Percentiles rank a stretch among this genome's conserved stretches.
These are phyloP conservation scores for Candida michaelii DNA, from an alignment of 805 yeast genomes.

Conservation along the genomic window DNA sequence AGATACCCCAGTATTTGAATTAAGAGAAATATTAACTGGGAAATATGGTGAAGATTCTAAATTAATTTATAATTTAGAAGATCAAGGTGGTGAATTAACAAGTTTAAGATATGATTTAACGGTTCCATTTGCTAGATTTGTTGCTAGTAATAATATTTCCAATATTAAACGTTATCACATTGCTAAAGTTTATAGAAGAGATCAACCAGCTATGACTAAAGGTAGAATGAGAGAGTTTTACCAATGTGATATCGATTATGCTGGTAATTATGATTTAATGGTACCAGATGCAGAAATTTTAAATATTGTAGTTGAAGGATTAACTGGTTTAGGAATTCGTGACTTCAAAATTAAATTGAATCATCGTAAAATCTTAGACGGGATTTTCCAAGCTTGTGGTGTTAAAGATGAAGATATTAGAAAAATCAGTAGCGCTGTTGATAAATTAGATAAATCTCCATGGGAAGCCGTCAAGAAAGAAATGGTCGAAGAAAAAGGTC, in stretches of 20 bases:
- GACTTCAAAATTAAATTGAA: conserved; percentile 92
- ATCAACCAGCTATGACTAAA: conserved; percentile 99
- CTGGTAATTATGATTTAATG: conserved; percentile 91
- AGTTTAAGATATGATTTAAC: conserved; percentile 95
- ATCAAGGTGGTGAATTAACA: conserved; percentile 98
- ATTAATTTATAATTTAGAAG: conserved; percentile 91
- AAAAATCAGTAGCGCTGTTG: conserved; percentile 91
- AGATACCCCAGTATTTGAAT: conserved; percentile 97
- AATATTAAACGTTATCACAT: conserved; percentile 92
- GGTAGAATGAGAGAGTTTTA: conserved; percentile 99
- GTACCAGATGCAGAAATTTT: conserved; percentile 94
- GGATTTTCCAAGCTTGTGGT: conserved; percentile 93
- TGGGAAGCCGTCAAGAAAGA: conserved; percentile 94
- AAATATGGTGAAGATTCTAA: conserved; percentile 99
- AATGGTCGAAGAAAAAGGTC: conserved; percentile 88
- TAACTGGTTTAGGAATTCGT: conserved; percentile 75
- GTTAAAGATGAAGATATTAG: conserved; percentile 93
- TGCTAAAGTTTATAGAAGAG: conserved; percentile 98
- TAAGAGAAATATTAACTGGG: conserved; percentile 92
- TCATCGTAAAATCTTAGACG: conserved; percentile 94
- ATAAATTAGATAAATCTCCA: conserved; percentile 91
- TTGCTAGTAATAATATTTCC: conserved; percentile 91
- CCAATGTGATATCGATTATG: conserved; percentile 97
- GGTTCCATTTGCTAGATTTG: conserved; percentile 96
- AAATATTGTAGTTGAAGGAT: conserved; percentile 79